A percentile compares a stretch with the other conserved stretches of the same genome.
These are phyloP conservation scores for Colletotrichum melonis DNA, from an alignment of 2,329 filamentous ascomycete genomes.

Conservation along the genomic window DNA sequence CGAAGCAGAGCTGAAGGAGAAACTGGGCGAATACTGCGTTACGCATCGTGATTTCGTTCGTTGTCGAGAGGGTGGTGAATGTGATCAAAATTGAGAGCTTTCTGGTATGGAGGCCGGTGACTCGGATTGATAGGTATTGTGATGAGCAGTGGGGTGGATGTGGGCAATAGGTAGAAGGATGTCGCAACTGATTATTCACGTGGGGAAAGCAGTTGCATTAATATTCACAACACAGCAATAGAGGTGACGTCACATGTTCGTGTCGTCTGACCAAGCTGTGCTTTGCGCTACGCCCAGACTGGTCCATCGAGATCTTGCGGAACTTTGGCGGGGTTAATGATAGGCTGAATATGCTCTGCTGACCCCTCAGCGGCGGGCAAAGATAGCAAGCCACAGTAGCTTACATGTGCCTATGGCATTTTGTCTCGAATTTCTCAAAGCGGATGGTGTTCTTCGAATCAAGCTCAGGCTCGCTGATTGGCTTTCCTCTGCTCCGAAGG, in stretches of 20 bases:
- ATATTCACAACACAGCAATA: background rate
- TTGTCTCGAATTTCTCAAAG: background rate
- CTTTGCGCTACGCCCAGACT: conserved; percentile 5
- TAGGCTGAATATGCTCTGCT: background rate
- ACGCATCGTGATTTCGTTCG: conserved; percentile 2
- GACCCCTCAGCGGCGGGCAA: background rate
- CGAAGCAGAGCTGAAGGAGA: conserved; percentile 64
- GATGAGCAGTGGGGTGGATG: background rate
- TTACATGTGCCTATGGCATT: background rate
- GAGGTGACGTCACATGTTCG: background rate
- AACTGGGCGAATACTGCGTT: conserved; percentile 46
- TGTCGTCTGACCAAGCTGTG: conserved; percentile 4
- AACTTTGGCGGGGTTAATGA: background rate
- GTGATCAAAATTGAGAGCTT: background rate
- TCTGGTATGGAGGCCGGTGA: background rate
- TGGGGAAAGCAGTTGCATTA: background rate
- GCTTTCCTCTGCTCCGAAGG: background rate
- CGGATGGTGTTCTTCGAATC: background rate
- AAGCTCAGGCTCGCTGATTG: background rate
- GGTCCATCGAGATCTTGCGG: background rate
- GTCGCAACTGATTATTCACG: no score
- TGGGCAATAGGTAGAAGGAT: background rate
- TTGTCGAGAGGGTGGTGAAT: background rate
- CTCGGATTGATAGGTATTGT: background rate
- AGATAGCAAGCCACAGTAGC: background rate